Evolutionary conservation across 163 green algal species (phyloP).

Genomic region (Prototheca wickerhamii): DNA sequence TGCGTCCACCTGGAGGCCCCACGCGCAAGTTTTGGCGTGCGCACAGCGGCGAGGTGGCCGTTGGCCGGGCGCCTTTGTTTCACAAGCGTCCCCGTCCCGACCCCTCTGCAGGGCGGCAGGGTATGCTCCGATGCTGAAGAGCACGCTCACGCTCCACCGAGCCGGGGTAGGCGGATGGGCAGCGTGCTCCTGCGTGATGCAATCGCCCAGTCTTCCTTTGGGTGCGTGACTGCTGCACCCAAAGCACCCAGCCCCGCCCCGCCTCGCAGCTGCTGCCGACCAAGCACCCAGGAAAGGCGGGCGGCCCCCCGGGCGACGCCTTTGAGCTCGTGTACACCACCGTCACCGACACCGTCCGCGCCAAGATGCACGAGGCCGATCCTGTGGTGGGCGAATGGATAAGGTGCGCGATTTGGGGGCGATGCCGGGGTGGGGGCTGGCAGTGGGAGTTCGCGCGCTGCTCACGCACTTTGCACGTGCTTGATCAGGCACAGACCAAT

Average conservation of each 20-base stretch:
- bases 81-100: neutral
- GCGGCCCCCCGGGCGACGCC: constrained; percentile 44
- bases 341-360: constrained; percentile 35
- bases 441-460: neutral
- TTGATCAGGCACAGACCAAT: no score
- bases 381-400: constrained; percentile 51
- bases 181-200: neutral
- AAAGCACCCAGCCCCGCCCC: neutral
- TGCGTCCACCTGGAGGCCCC: no score
- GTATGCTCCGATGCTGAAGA: constrained; percentile 42
- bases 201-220: no score
- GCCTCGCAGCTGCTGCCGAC: constrained; percentile 29
- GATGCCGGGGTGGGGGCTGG: neutral
- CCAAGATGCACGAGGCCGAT: constrained; percentile 43
- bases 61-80: neutral
- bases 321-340: constrained; percentile 54
- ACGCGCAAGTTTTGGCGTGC: no score
- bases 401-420: neutral
- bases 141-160: constrained; percentile 34
- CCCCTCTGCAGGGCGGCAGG: constrained; percentile 23
- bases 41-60: no score
- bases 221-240: no score
- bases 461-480: no score
- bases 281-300: constrained; percentile 40
- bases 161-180: no score